Percentiles rank a stretch among this genome's conserved stretches.
Evolutionary conservation across 2,329 filamentous ascomycete genomes (phyloP).

Genomic region (Chaetomiaceae sp.): DNA sequence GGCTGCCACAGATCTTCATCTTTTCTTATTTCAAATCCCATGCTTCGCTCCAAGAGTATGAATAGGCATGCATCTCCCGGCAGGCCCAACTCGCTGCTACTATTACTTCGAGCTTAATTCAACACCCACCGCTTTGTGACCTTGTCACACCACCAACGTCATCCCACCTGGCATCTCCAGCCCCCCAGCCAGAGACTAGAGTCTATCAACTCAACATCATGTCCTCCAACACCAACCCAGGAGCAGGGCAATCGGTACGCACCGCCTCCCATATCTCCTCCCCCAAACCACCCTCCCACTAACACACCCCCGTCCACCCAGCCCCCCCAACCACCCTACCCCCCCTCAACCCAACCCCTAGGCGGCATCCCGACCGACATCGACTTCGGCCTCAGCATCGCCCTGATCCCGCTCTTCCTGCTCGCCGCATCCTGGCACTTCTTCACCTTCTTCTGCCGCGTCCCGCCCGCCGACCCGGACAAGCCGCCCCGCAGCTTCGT

Average conservation of each 20-base stretch:
- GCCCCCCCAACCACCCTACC: not conserved
- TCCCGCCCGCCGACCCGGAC: no score
- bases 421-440: constrained; percentile 51
- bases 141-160: not conserved
- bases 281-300: not conserved
- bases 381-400: constrained; percentile 60
- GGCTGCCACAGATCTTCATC: not conserved
- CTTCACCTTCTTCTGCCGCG: constrained; percentile 49
- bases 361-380: constrained; percentile 53
- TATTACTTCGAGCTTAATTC: not conserved
- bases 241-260: constrained; percentile 1
- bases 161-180: not conserved
- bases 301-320: not conserved
- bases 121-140: not conserved
- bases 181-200: not conserved
- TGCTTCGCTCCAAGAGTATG: not conserved
- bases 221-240: no score
- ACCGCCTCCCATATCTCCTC: not conserved
- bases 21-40: not conserved
- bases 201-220: not conserved
- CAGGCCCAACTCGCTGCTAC: not conserved
- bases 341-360: constrained; percentile 38
- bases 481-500: constrained; percentile 52
- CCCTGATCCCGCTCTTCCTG: constrained; percentile 59
- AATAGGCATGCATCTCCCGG: no score